Base-by-base conservation (phyloP, 495 filamentous ascomycete species). In the Tuber microsphaerosporum region DNA sequence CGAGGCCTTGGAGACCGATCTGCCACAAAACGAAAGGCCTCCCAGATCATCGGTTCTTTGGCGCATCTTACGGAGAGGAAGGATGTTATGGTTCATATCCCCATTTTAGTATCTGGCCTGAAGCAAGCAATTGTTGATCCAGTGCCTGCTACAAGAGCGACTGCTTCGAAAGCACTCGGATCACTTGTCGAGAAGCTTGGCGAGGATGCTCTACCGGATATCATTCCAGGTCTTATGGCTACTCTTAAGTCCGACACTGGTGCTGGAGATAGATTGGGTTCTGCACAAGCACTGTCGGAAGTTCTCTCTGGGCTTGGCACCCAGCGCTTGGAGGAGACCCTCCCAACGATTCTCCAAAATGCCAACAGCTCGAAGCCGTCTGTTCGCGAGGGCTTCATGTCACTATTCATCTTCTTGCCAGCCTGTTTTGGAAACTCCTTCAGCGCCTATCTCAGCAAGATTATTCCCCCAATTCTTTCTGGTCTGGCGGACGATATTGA, bases 371-470 rank as follows among this genome's bases (percentile, higher is more conserved):
- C 92, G 72, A 98, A 97, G 84, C 84, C 95, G 31, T 88, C 93
- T 77, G 92, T 97, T 75, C 90, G 95, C 76, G 95, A 99, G 87
- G 95, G 95, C 48, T 99, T 98, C 87, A 99, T 99, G 95, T 97
- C 95, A 42, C 88, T 99, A 61, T 99, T 99, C 85, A 97, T 99
- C 78, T 99, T 97, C 87, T 89, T 99, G 85, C 95, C 95, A 26
- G 96, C 96, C 74, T 99, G 95, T 85, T 99, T 99, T 83, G 95
- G 95, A 79, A 98, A 98, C 87, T 97, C 94, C 85, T 99, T 99
- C 83, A 92, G 95, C 76, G 91, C 92, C 81, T 99, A 99, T 82
- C 91, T 99, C 72, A 92, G 90, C 87, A 93, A 90, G 82, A 97
- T 99, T 81, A 97, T 99, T 82, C 95, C 95, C 3, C 94, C 95